phyloP scores from a whole-genome alignment of 192 early-diverging fungal genomes.

The Backusella mclennaniae region DNA sequence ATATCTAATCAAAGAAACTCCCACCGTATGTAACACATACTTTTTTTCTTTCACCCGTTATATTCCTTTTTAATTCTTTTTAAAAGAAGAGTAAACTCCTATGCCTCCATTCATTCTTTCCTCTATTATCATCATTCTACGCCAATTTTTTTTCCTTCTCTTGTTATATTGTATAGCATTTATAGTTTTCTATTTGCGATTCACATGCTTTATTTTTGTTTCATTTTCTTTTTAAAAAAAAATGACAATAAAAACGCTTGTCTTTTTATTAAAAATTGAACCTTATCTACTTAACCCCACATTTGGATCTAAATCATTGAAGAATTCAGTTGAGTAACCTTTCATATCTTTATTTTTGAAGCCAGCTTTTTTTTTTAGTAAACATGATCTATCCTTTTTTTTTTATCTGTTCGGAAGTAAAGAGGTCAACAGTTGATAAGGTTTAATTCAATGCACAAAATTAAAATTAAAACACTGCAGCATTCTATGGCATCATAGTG shows the following conservation, averaged over 20 bases:
- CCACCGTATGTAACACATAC: not conserved
- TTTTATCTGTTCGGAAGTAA: no score
- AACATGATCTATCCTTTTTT: no score
- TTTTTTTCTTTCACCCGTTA: not conserved
- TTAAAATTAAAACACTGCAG: no score
- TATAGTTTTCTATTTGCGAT: not conserved
- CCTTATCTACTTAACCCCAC: not conserved
- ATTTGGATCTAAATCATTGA: not conserved
- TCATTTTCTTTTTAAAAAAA: not conserved
- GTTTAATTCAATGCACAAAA: no score
- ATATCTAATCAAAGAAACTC: not conserved
- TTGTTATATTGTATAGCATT: not conserved
- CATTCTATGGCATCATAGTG: no score
- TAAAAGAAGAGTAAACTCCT: not conserved
- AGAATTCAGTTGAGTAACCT: not conserved
- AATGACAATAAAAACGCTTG: not conserved
- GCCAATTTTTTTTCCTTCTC: not conserved
- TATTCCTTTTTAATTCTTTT: not conserved
- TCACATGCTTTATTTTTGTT: not conserved
- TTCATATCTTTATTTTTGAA: not conserved
- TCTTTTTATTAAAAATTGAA: not conserved
- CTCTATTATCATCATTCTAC: not conserved
- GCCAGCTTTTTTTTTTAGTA: no score
- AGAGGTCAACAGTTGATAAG: no score
- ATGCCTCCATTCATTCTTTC: not conserved